Percentiles rank a stretch among this genome's conserved stretches.
Conservation (phyloP, 2,329 filamentous ascomycete genomes). For the Ceratocystis harringtonii region DNA sequence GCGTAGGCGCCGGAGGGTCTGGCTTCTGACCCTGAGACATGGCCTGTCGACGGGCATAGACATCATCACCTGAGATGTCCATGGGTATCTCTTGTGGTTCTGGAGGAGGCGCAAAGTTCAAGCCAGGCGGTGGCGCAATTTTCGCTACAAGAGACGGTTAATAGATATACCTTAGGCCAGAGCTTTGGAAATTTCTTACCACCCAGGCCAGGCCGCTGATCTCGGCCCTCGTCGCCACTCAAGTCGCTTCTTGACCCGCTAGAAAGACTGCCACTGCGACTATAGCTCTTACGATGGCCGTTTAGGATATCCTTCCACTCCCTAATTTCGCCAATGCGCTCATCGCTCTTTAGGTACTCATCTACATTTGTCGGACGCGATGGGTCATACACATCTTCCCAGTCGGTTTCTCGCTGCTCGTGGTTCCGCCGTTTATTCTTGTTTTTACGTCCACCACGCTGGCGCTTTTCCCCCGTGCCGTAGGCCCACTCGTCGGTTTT, state of each 20-base stretch:
- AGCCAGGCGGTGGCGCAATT: conserved; percentile 44
- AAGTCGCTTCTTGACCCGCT: conserved; percentile 26
- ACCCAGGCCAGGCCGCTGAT: neutral
- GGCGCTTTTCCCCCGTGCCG: conserved; percentile 45
- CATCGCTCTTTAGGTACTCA: conserved; percentile 71
- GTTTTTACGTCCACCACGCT: conserved; percentile 63
- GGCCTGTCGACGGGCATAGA: conserved; percentile 47
- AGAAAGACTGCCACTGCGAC: conserved; percentile 21
- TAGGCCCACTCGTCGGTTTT: conserved; percentile 74
- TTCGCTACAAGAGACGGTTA: conserved; percentile 28
- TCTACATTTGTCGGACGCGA: conserved; percentile 68
- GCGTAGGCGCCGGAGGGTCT: conserved; percentile 5
- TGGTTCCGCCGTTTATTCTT: conserved; percentile 53
- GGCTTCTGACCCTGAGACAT: conserved; percentile 33
- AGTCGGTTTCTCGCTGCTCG: conserved; percentile 51
- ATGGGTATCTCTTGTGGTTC: conserved; percentile 31
- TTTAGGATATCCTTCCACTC: conserved; percentile 80
- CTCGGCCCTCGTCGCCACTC: conserved; percentile 27
- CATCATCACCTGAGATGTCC: conserved; percentile 50
- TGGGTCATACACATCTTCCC: conserved; percentile 86
- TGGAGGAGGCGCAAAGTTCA: conserved; percentile 43
- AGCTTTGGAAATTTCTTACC: neutral
- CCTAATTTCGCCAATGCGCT: conserved; percentile 61
- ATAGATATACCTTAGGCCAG: neutral
- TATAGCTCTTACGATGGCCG: conserved; percentile 45